Base-by-base conservation (phyloP, 2,329 filamentous ascomycete species). In the Thielaviopsis euricoi region DNA sequence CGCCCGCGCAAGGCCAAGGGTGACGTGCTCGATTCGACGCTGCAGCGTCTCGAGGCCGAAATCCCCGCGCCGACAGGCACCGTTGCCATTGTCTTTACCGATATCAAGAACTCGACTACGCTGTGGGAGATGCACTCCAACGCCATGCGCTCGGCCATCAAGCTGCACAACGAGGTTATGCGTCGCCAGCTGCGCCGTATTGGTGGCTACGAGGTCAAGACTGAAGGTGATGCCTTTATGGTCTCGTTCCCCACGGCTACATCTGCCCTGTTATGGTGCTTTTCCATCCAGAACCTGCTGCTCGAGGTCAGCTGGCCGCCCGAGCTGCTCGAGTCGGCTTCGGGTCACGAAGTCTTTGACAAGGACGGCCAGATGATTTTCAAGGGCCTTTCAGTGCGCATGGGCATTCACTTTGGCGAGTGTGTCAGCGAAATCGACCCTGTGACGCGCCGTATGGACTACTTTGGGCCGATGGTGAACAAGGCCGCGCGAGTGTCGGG, bases 401-500 rank as follows among this genome's bases (percentile, higher is more conserved):
- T 98, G 93, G 93, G 93, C 65, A 89, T 95, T 61, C 93, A 98
- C 69, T 98, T 86, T 80, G 93, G 93, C 63, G 83, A 87, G 60
- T 93, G 91, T 6, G 89, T 98, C 65, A 95, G 89, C 67, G 93
- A 98, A 70, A 86, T 86, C 53, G 93, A 98, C 70, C 93, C 93
- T 0, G 90, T 98, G 54, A 98, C 93, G 1, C 86, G 90, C 59
- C 89, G 93, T 62, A 98, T 98, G 93, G 93, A 98, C 66, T 98
- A 98, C 72, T 98, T 97, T 68, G 93, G 93, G 0, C 93, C 93
- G 15, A 98, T 98, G 89, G 93, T 98, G 66, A 98, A 98, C 72
- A 90, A 94, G 67, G 89, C 93, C 0, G 86, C 93, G 17, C 86
- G 93, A 72, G 95, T 98, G 63, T 93, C 89, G 6, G 86, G 88